phyloP scores from a whole-genome alignment of 148 eudicot species.

The Persicaria maculosa region DNA sequence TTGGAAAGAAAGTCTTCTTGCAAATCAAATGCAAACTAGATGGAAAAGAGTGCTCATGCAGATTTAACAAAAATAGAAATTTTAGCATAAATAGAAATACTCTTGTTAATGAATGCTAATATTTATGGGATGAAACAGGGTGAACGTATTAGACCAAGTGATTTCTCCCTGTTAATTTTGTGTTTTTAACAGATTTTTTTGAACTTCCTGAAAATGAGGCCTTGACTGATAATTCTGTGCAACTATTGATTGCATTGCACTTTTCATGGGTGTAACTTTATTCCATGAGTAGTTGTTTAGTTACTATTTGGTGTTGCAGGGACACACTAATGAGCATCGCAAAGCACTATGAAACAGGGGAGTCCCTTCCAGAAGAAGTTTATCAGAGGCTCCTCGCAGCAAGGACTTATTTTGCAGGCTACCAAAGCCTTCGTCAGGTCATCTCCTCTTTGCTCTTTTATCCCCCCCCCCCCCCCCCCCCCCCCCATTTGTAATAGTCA shows the following conservation, averaged over 20 bases:
- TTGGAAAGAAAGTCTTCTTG: too few species aligned
- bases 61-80: too few species aligned
- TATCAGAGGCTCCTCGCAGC: conserved; percentile 91
- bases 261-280: not conserved
- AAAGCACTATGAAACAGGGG: conserved; percentile 87
- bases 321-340: conserved; percentile 95
- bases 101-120: too few species aligned
- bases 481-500: not conserved
- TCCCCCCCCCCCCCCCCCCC: not conserved
- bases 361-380: conserved; percentile 79
- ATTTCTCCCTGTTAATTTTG: not conserved
- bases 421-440: conserved; percentile 85
- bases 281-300: not conserved
- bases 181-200: not conserved
- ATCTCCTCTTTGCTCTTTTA: not conserved
- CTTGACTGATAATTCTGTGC: not conserved
- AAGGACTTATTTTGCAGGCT: conserved; percentile 88
- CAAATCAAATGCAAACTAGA: too few species aligned
- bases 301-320: conserved; percentile 34
- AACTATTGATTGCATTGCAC: not conserved
- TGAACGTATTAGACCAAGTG: not conserved
- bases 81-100: too few species aligned
- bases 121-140: too few species aligned
- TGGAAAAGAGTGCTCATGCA: too few species aligned
- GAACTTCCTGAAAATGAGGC: not conserved